Conservation (phyloP, 441 rosid genomes). For the Theobroma grandiflorum region DNA sequence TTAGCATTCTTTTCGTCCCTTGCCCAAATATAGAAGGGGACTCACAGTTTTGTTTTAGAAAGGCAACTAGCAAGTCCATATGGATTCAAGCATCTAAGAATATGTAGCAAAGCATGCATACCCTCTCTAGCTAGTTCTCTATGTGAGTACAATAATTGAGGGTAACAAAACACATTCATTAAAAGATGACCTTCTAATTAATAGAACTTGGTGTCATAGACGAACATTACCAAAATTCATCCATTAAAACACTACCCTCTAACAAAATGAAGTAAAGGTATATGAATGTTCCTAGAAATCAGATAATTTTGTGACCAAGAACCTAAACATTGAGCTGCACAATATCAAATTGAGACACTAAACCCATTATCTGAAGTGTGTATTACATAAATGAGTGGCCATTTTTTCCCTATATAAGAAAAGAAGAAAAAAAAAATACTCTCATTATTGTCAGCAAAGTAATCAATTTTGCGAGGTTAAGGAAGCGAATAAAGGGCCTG, state of each 20-base stretch:
- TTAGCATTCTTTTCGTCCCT: not conserved
- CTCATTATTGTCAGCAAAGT: not conserved
- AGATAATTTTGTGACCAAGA: not conserved
- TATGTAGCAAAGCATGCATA: not conserved
- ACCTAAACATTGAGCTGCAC: not conserved
- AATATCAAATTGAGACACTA: not conserved
- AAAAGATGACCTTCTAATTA: not conserved
- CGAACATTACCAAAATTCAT: not conserved
- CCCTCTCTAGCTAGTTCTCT: not conserved
- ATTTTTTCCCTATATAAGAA: not conserved
- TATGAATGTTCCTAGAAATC: not conserved
- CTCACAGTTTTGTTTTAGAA: not conserved
- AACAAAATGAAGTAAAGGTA: not conserved
- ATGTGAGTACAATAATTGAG: not conserved
- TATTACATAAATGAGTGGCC: not conserved
- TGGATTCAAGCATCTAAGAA: not conserved
- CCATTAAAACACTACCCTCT: not conserved
- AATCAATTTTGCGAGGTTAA: not conserved
- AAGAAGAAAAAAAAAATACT: not conserved
- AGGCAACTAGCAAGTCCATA: not conserved
- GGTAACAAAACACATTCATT: not conserved
- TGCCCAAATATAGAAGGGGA: not conserved
- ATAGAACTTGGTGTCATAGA: constrained; percentile 4
- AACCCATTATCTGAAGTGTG: not conserved
- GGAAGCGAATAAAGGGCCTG: not conserved